These are phyloP conservation scores for Linanthus parryae DNA, from an alignment of 148 eudicot genomes.

Conservation along the genomic window DNA sequence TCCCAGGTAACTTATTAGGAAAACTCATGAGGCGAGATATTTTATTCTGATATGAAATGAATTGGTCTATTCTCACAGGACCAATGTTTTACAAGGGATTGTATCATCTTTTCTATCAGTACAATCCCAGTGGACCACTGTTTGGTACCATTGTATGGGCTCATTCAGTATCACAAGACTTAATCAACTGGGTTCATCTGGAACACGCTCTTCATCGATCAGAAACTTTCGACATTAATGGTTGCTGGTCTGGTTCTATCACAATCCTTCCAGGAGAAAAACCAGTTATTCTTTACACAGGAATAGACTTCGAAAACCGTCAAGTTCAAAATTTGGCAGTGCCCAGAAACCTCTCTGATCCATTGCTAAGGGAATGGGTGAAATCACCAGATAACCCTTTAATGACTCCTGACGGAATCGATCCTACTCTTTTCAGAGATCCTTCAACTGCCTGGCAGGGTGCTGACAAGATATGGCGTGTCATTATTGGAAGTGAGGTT, in stretches of 20 bases:
- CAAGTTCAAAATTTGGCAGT: constrained; percentile 45
- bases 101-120: constrained; percentile 30
- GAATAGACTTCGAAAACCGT: constrained; percentile 1
- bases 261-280: constrained; percentile 33
- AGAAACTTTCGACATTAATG: constrained; percentile 29
- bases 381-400: constrained; percentile 34
- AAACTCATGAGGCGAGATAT: too few species aligned
- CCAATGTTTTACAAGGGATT: constrained; percentile 28
- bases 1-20: too few species aligned
- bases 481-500: constrained; percentile 17
- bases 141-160: constrained; percentile 20
- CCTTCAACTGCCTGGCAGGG: constrained; percentile 6
- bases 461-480: background rate
- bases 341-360: constrained; percentile 42
- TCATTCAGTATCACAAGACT: constrained; percentile 48
- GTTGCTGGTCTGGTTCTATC: constrained; percentile 57
- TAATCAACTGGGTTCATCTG: constrained; percentile 49
- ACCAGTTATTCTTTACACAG: constrained; percentile 44
- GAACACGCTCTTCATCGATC: constrained; percentile 32
- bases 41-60: too few species aligned
- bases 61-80: constrained; percentile 11
- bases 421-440: constrained; percentile 4
- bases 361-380: constrained; percentile 46
- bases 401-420: constrained; percentile 10
- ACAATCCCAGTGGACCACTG: constrained; percentile 23